phyloP scores from a whole-genome alignment of 1,284 basidiomycete genomes.

The Chiua sp. region DNA sequence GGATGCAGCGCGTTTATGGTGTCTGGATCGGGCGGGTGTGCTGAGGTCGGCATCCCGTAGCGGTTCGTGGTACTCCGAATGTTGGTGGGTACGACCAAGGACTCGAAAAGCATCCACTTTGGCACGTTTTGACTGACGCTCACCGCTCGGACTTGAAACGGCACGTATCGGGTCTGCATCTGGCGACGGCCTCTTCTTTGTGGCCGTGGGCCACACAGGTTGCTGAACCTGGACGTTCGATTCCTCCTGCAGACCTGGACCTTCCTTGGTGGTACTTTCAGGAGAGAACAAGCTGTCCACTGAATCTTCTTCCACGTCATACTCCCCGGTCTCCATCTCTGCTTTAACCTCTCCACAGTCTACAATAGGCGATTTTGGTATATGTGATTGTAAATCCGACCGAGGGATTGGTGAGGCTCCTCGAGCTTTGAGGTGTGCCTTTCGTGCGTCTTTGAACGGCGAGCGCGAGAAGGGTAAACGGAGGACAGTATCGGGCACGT shows the following conservation, averaged over 20 bases:
- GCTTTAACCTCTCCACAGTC: background rate
- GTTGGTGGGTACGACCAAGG: constrained; percentile 11
- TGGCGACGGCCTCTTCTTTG: constrained; percentile 34
- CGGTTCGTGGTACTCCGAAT: constrained; percentile 22
- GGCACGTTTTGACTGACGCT: constrained; percentile 29
- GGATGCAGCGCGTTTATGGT: constrained; percentile 24
- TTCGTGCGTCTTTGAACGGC: constrained; percentile 57
- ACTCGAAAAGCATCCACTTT: constrained; percentile 26
- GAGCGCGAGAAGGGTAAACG: constrained; percentile 48
- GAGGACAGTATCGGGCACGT: constrained; percentile 49
- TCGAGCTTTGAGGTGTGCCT: constrained; percentile 25
- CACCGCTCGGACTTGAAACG: constrained; percentile 14
- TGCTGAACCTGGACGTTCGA: background rate
- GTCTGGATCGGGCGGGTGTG: constrained; percentile 3
- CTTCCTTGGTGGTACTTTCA: background rate
- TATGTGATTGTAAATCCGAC: background rate
- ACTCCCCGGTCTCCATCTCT: background rate
- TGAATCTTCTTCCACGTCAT: constrained; percentile 4
- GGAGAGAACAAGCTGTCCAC: constrained; percentile 14
- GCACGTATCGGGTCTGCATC: constrained; percentile 21
- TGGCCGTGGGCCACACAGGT: constrained; percentile 5
- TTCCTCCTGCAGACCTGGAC: background rate
- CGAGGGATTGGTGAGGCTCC: background rate
- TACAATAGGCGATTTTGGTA: background rate
- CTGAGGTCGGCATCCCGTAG: constrained; percentile 20